A percentile compares a stretch with the other conserved stretches of the same genome.
Conservation (phyloP, 2,329 filamentous ascomycete species). For the Colletotrichum sp. region DNA sequence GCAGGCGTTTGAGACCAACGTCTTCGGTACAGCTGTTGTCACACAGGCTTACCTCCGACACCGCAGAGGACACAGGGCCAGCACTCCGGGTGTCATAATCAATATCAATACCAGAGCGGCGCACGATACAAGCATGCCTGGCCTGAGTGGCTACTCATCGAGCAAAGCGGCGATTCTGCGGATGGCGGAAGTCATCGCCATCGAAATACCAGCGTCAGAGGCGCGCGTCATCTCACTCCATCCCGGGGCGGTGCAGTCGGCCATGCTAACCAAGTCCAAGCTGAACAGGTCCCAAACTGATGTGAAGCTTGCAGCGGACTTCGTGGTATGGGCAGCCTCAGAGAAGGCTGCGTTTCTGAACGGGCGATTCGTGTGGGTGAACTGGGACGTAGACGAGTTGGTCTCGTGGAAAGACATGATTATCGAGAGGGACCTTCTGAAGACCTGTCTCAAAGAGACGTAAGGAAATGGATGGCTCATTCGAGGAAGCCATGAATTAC, state of each 20-base stretch:
- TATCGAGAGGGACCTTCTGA: slow-evolving; percentile 22
- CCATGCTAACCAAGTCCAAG: not conserved
- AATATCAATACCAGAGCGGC: slow-evolving; percentile 5
- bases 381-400: slow-evolving; percentile 39
- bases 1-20: slow-evolving; percentile 8
- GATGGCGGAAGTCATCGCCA: slow-evolving; percentile 71
- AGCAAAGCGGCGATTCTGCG: slow-evolving; percentile 78
- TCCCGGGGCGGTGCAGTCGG: slow-evolving; percentile 1
- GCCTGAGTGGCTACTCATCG: slow-evolving; percentile 73
- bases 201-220: slow-evolving; percentile 45
- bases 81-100: not conserved
- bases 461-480: not conserved
- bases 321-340: slow-evolving; percentile 32
- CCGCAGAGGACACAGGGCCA: not conserved
- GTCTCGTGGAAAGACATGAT: not conserved
- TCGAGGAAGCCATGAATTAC: not conserved
- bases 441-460: slow-evolving; percentile 11
- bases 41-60: not conserved
- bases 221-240: not conserved
- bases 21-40: not conserved
- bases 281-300: not conserved
- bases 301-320: slow-evolving; percentile 30
- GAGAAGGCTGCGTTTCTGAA: slow-evolving; percentile 36
- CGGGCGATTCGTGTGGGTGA: slow-evolving; percentile 34
- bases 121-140: slow-evolving; percentile 23